Evolutionary conservation across 768 basidiomycete species (phyloP).

Genomic region (Leucosporidium creatinivorum): DNA sequence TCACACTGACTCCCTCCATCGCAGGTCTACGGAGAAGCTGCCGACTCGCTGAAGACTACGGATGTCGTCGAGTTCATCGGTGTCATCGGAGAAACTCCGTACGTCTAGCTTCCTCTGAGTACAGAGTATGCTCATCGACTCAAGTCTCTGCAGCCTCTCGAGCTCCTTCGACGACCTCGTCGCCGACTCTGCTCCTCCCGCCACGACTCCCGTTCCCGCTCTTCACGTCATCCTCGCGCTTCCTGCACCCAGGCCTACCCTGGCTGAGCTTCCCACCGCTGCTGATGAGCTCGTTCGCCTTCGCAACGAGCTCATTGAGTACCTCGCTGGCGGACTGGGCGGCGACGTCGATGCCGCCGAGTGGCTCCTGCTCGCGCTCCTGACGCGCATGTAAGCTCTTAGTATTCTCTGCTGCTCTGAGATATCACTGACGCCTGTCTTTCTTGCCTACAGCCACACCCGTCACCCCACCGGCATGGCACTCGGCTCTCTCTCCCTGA

Average conservation of each 20-base stretch:
- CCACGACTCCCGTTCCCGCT: constrained; percentile 12
- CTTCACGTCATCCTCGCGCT: constrained; percentile 25
- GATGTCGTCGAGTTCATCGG: constrained; percentile 36
- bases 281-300: not conserved
- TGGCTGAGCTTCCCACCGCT: not conserved
- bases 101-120: not conserved
- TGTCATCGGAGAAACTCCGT: constrained; percentile 32
- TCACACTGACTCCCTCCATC: not conserved
- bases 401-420: too few relatives aligned
- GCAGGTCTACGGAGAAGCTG: constrained; percentile 30
- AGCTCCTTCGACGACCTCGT: constrained; percentile 23
- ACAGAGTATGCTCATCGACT: not conserved
- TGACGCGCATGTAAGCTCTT: constrained; percentile 27
- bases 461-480: constrained; percentile 34
- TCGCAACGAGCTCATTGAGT: constrained; percentile 24
- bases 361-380: constrained; percentile 36
- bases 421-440: not conserved
- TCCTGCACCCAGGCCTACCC: not conserved
- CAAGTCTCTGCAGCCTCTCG: constrained; percentile 1
- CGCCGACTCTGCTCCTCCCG: not conserved
- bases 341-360: constrained; percentile 37
- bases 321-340: constrained; percentile 28
- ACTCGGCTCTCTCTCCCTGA: constrained; percentile 37
- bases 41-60: constrained; percentile 26
- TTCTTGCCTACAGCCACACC: constrained; percentile 22